These are phyloP conservation scores for Pelagomonas calceolata DNA, from an alignment of 108 stramenopile species.

Conservation along the genomic window DNA sequence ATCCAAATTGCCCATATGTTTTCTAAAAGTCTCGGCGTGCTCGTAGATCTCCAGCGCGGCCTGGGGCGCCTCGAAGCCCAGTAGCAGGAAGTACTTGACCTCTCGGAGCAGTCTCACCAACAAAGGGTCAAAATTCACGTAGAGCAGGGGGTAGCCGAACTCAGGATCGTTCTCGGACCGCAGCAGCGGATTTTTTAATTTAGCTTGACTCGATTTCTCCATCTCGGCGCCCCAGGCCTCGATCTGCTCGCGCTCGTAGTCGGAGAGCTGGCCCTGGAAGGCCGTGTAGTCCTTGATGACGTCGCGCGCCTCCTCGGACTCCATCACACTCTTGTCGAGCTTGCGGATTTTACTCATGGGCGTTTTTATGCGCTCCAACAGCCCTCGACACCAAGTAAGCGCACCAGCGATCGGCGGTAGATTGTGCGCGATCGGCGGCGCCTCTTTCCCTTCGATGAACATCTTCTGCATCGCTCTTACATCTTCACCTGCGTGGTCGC, in stretches of 20 bases:
- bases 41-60: constrained; percentile 30
- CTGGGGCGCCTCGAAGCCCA: constrained; percentile 26
- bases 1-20: constrained; percentile 34
- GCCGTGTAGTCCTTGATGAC: constrained; percentile 27
- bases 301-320: constrained; percentile 33
- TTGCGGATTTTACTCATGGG: constrained; percentile 29
- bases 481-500: too few relatives aligned
- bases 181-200: constrained; percentile 29
- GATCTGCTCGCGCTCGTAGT: constrained; percentile 27
- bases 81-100: constrained; percentile 41
- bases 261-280: constrained; percentile 23
- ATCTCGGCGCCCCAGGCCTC: constrained; percentile 28
- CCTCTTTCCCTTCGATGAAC: constrained; percentile 13
- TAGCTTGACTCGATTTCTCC: constrained; percentile 26
- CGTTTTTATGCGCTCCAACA: constrained; percentile 22
- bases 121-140: constrained; percentile 36
- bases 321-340: constrained; percentile 25
- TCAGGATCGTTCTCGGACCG: constrained; percentile 3
- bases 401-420: constrained; percentile 37
- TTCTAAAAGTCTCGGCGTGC: constrained; percentile 21
- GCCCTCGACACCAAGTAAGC: constrained; percentile 31
- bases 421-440: constrained; percentile 24
- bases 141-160: constrained; percentile 11
- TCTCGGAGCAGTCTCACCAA: constrained; percentile 34
- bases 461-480: constrained; percentile 15